A percentile compares a stretch with the other conserved stretches of the same genome.
Evolutionary conservation across 2,329 filamentous ascomycete genomes (phyloP).

Genomic region (Pezicula radicicola): DNA sequence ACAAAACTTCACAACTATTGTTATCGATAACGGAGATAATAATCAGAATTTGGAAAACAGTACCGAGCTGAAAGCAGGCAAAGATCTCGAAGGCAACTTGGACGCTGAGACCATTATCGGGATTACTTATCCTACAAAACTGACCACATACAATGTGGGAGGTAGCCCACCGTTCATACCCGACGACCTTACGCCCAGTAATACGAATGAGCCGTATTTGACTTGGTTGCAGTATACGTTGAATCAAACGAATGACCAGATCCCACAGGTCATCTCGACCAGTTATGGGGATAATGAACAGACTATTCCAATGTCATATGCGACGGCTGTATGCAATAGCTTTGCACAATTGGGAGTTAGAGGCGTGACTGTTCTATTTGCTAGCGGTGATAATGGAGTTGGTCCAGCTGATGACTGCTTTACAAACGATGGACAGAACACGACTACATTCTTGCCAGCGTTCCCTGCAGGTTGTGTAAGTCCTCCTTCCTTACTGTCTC

Average conservation of each 20-base stretch:
- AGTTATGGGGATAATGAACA: slow-evolving; percentile 59
- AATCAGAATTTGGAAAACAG: slow-evolving; percentile 4
- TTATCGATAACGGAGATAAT: slow-evolving; percentile 5
- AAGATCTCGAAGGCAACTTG: slow-evolving; percentile 48
- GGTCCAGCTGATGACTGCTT: slow-evolving; percentile 43
- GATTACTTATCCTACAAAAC: slow-evolving; percentile 49
- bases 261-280: slow-evolving; percentile 55
- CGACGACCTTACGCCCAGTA: slow-evolving; percentile 27
- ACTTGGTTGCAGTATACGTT: slow-evolving; percentile 51
- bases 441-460: slow-evolving; percentile 46
- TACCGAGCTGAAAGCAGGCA: slow-evolving; percentile 6
- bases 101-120: slow-evolving; percentile 54
- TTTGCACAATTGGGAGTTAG: slow-evolving; percentile 51
- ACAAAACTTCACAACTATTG: background rate
- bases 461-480: slow-evolving; percentile 46
- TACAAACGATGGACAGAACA: slow-evolving; percentile 54
- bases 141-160: slow-evolving; percentile 52
- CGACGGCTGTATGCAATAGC: slow-evolving; percentile 47
- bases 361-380: slow-evolving; percentile 48
- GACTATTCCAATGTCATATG: slow-evolving; percentile 49
- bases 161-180: slow-evolving; percentile 51
- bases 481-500: no score
- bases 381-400: slow-evolving; percentile 49
- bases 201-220: slow-evolving; percentile 56
- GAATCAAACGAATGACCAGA: slow-evolving; percentile 30